Base-by-base conservation (phyloP, 192 early-diverging fungal genomes). In the Bifiguratus adelaidae region DNA sequence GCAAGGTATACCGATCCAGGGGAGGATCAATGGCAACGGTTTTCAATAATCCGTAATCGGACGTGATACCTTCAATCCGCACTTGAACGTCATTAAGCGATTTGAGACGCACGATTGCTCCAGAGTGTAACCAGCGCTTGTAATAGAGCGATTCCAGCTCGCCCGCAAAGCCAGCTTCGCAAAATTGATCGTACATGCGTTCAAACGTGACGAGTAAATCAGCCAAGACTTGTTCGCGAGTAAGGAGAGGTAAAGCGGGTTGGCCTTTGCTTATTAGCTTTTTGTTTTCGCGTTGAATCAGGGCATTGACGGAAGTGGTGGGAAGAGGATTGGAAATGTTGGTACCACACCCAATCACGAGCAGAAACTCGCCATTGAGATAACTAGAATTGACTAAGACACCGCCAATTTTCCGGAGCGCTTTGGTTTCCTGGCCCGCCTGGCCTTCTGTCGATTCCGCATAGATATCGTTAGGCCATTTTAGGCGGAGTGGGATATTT, bases 381-480 rank as follows among this genome's bases (percentile, higher is more conserved):
- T 76, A 90, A 36, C 80, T 81, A 2, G 86, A 91, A 52, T 83
- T 88, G 27, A 95, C 85, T 25, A 99, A 61, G 3, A 96, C 77
- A 2, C 95, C 93, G 45, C 95, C 88, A 35, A 98, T 56, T 35
- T 65, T 81, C 67, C 94, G 92, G 45, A 80, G 54, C 51, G 65
- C 64, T 33, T 69, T 60, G 0, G 61, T 21, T 30, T 50, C 48
- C 0, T 48, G 15, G 9, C 28, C 52, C 13, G 55, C 61, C 18
- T 64, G 44, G 33, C 57, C 56, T 22, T 65, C 61, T 21, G 63
- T 48, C 19, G 52, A 26, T 53, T 77, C 58, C 0, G 74, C 86
- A 62, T 99, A 99, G 16, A 99, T 74, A 54, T 99, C 95, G 53
- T 99, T 99, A 34, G 95, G 95, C 95, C 95, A 99, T 64, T 99